Evolutionary conservation across 495 filamentous ascomycete species (phyloP).

Genomic region (Neurospora africana): DNA sequence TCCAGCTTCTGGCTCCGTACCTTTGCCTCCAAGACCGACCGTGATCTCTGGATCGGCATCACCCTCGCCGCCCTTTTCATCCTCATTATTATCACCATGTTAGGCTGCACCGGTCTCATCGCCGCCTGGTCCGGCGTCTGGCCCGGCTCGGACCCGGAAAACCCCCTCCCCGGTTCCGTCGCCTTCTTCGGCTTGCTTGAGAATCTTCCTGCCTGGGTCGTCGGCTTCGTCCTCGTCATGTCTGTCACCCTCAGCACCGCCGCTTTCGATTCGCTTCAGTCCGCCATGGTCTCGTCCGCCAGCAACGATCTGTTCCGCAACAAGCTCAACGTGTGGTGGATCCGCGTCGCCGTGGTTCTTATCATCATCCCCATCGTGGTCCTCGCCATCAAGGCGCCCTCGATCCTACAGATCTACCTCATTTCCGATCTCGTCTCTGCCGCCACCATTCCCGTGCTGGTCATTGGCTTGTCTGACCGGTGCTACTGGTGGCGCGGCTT

Average conservation of each 20-base stretch:
- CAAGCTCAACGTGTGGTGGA: conserved; percentile 56
- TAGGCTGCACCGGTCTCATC: conserved; percentile 57
- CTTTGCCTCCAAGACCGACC: conserved; percentile 69
- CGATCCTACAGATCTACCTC: conserved; percentile 64
- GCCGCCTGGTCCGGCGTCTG: conserved; percentile 63
- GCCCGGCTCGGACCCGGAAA: conserved; percentile 41
- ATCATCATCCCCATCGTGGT: conserved; percentile 61
- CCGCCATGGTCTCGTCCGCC: conserved; percentile 63
- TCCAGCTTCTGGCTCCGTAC: conserved; percentile 72
- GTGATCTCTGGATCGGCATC: conserved; percentile 60
- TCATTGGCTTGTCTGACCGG: conserved; percentile 50
- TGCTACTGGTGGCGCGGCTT: conserved; percentile 67
- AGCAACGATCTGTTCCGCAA: conserved; percentile 75
- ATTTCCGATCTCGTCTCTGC: conserved; percentile 66
- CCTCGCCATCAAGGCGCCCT: conserved; percentile 58
- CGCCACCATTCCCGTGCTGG: conserved; percentile 54
- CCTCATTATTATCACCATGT: conserved; percentile 52
- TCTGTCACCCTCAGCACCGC: conserved; percentile 60
- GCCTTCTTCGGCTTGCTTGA: conserved; percentile 63
- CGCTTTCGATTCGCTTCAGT: conserved; percentile 64
- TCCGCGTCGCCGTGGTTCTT: conserved; percentile 52
- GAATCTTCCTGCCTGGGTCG: conserved; percentile 60
- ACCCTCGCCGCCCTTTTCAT: conserved; percentile 51
- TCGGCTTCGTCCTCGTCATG: conserved; percentile 69
- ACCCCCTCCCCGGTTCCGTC: conserved; percentile 46